phyloP scores from a whole-genome alignment of 2,329 filamentous ascomycete species.

The Fusarium domesticum region DNA sequence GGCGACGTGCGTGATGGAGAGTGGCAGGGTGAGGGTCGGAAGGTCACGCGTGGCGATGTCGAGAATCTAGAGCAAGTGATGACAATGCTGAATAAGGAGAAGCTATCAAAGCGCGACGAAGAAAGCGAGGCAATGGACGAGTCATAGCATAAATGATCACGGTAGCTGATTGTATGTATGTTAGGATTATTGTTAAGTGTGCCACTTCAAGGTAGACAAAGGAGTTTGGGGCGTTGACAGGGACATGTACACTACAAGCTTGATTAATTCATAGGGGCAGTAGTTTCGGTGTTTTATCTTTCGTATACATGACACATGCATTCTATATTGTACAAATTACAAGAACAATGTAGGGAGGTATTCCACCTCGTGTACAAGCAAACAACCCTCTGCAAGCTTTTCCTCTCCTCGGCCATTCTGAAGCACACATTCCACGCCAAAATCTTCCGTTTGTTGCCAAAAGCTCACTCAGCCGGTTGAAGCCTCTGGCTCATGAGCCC shows the following conservation, averaged over 20 bases:
- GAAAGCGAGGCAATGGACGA: conserved; percentile 30
- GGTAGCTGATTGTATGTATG: not conserved
- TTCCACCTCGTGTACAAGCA: not conserved
- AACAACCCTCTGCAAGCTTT: not conserved
- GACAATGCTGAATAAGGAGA: conserved; percentile 35
- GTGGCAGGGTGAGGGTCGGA: conserved; percentile 56
- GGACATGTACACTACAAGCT: not conserved
- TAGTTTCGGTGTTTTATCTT: not conserved
- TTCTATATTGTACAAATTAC: not conserved
- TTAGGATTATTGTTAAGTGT: not conserved
- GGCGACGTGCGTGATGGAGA: conserved; percentile 64
- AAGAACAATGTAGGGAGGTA: not conserved
- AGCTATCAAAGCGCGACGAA: not conserved
- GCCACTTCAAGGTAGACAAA: not conserved
- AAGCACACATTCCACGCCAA: too few species aligned
- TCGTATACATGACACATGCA: not conserved
- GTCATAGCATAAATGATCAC: conserved; percentile 21
- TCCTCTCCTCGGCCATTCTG: too few species aligned
- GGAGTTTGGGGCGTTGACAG: not conserved
- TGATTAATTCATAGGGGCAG: not conserved
- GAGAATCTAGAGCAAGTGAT: conserved; percentile 55
- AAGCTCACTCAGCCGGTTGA: not conserved
- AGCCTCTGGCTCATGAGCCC: conserved; percentile 34
- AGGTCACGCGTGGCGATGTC: conserved; percentile 51
- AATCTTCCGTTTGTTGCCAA: too few species aligned